Evolutionary conservation across 495 filamentous ascomycete species (phyloP), one percentile per base, ranked within the genome.

Genomic region (Stereocaulon alpinum): DNA sequence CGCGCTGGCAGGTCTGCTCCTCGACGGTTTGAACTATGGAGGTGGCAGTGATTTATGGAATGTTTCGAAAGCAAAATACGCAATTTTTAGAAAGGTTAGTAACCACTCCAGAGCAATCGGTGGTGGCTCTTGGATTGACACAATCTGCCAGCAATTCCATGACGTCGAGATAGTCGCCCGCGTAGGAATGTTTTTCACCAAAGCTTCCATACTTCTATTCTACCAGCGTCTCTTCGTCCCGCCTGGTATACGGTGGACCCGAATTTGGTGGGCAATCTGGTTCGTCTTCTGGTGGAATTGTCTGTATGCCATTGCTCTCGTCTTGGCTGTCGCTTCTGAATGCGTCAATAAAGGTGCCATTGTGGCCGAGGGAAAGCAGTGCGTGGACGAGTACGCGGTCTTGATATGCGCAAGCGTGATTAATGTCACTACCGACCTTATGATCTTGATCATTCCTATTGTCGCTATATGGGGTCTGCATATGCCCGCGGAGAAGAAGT

Each of bases 371-470:
- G 62, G 58, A 2, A 44, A 63, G 41, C 27, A 59, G 32, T 79
- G 77, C 56, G 48, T 80, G 49, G 69, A 68, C 45, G 67, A 66
- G 51, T 69, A 73, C 45, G 72, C 71, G 1, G 66, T 79, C 3
- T 74, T 80, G 68, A 79, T 80, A 63, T 73, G 73, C 18, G 78
- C 80, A 56, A 72, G 74, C 2, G 67, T 71, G 18, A 74, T 81
- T 69, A 80, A 82, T 57, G 76, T 79, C 34, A 48, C 75, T 6
- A 78, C 77, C 29, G 80, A 83, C 56, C 48, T 82, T 9, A 70
- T 71, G 2, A 81, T 82, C 34, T 60, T 83, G 20, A 61, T 76
- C 15, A 78, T 81, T 40, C 80, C 80, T 0, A 74, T 82, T 32
- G 71, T 71, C 0, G 78, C 74, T 3, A 62, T 82, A 40, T 67